Evolutionary conservation across 2,329 filamentous ascomycete genomes (phyloP), one percentile per base, ranked within the genome.

Genomic region (Diplodia intermedia): DNA sequence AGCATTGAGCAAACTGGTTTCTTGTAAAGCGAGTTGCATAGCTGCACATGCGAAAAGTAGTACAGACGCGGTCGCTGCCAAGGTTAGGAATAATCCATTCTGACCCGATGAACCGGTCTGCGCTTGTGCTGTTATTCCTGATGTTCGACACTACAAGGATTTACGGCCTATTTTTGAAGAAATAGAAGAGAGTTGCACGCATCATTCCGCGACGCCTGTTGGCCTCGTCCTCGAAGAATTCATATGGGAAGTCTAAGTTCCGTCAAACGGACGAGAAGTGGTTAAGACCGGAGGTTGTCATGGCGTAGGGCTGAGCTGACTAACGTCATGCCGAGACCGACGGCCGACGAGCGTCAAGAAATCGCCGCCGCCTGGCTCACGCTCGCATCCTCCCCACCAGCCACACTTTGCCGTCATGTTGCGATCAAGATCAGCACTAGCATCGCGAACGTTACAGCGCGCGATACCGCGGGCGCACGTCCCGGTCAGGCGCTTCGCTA

Each of bases 401-500:
- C 54, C 65, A 23, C 65, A 29, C 40, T 14, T 38, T 23, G 15
- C 50, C 40, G 49, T 49, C 38, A 68, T 68, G 66, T 53, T 68
- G 47, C 66, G 66, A 23, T 36, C 57, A 43, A 62, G 38, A 20
- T 26, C 57, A 68, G 49, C 57, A 6, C 36, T 68, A 20, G 43
- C 43, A 36, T 67, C 54, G 29, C 66, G 57, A 53, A 52, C 57
- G 29, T 40, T 68, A 29, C 56, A 47, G 52, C 56, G 50, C n/a
- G 54, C 50, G 8, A 20, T 36, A 12, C 50, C 52, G 12, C 50
- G 38, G 36, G 8, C 66, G 52, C 31, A 33, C 1, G 15, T 38
- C 18, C 60, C 66, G 23, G 53, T 29, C 63, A 70, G 77, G 63
- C 70, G 71, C 18, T 70, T 79, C 68, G 77, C 77, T 14, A 75